Base-by-base conservation (phyloP, 495 filamentous ascomycete genomes). In the Xylaria palmicola region DNA sequence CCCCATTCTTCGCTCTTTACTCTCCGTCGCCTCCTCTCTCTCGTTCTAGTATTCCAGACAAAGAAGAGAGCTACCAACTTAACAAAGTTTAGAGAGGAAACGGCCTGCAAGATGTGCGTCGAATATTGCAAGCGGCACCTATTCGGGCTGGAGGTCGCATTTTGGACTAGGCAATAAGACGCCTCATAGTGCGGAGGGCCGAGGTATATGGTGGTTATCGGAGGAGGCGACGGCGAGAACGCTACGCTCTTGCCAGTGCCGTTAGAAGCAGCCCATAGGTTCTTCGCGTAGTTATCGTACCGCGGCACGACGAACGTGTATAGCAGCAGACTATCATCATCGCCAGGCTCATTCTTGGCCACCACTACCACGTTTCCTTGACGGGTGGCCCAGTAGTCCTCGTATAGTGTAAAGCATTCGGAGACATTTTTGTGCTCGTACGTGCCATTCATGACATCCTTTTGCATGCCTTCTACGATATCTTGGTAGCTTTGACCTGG, bases 321-420 rank as follows among this genome's bases (percentile, higher is more conserved):
- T 32, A 73, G 48, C 1, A 73, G 51, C 13, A 73, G 51, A 54
- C 70, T 73, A 44, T 65, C 65, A 32, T 67, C 58, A 0, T 57
- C 59, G 6, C 60, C 44, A 1, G 48, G 59, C 4, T 62, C 52
- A 20, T 65, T 72, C 15, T 63, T 65, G 26, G 72, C 68, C 13
- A 75, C 44, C 19, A 75, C 41, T 13, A 72, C 59, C n/a, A 56
- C 71, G 24, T 72, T 71, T 19, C 65, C 70, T 47, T 73, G 67
- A 6, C 13, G 34, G 13, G 59, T 51, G 9, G 60, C 52, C 47
- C 57, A 75, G 53, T 70, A 71, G 22, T 66, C 65, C 6, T 65
- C 56, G 47, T 73, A 75, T 3, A 68, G n/a, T 6, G 53, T 55
- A 44, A 67, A 68, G 52, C 72, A 75, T 4, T 62, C 62, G 0